Evolutionary conservation across 2,329 filamentous ascomycete genomes (phyloP).

Genomic region (Penicillium sp.): DNA sequence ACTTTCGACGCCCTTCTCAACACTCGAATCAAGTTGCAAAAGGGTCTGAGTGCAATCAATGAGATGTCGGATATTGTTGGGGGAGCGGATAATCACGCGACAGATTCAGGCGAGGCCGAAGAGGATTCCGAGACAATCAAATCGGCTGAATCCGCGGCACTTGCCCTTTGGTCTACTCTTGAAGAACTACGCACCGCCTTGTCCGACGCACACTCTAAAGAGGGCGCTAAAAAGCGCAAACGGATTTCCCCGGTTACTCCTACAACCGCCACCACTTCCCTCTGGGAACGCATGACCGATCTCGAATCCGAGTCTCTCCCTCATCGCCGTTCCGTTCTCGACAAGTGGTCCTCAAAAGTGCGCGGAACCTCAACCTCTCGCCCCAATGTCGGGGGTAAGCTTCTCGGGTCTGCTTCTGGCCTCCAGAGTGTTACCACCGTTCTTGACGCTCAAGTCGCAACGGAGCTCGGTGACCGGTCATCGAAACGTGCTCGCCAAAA

Average conservation of each 20-base stretch:
- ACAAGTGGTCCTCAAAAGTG: slow-evolving; percentile 88
- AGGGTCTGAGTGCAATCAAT: slow-evolving; percentile 79
- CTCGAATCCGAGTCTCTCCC: slow-evolving; percentile 61
- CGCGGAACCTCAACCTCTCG: slow-evolving; percentile 53
- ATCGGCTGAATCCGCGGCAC: slow-evolving; percentile 80
- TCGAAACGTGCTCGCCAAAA: slow-evolving; percentile 32
- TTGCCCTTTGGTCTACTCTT: slow-evolving; percentile 77
- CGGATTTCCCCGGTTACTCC: slow-evolving; percentile 49
- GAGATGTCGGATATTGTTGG: slow-evolving; percentile 57
- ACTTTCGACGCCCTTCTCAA: slow-evolving; percentile 88
- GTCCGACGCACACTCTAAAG: slow-evolving; percentile 36
- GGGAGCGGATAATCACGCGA: slow-evolving; percentile 21
- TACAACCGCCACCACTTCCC: slow-evolving; percentile 57
- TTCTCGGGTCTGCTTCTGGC: slow-evolving; percentile 54
- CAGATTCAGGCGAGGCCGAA: slow-evolving; percentile 4
- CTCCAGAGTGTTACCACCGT: slow-evolving; percentile 52
- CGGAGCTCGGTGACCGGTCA: slow-evolving; percentile 35
- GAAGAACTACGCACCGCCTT: slow-evolving; percentile 44
- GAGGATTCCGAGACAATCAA: slow-evolving; percentile 53
- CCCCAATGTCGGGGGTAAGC: slow-evolving; percentile 59
- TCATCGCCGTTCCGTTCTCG: slow-evolving; percentile 69
- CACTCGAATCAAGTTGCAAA: slow-evolving; percentile 87
- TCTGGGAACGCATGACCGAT: slow-evolving; percentile 70
- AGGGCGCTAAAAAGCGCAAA: slow-evolving; percentile 47
- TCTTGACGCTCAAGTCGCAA: slow-evolving; percentile 46